Evolutionary conservation across 148 eudicot genomes (phyloP).

Genomic region (Simmondsia chinensis): DNA sequence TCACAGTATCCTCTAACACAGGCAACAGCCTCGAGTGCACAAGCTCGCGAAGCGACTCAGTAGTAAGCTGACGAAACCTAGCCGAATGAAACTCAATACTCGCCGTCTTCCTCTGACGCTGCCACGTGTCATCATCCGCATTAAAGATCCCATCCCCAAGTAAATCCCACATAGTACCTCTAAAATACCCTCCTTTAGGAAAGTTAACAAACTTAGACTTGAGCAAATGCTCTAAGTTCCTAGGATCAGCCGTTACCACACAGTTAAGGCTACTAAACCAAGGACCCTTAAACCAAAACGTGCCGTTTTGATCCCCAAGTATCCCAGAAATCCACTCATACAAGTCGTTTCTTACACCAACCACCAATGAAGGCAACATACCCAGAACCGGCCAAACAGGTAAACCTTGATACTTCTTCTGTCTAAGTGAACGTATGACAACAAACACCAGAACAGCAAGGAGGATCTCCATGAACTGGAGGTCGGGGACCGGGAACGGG

Average conservation of each 20-base stretch:
- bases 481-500: constrained; percentile 18
- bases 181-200: constrained; percentile 64
- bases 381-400: constrained; percentile 76
- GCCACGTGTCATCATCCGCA: constrained; percentile 74
- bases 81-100: constrained; percentile 83
- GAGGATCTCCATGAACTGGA: constrained; percentile 48
- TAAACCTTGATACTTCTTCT: constrained; percentile 42
- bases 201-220: constrained; percentile 53
- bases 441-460: constrained; percentile 45
- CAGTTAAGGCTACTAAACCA: constrained; percentile 67
- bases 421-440: constrained; percentile 42
- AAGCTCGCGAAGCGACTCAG: constrained; percentile 51
- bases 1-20: constrained; percentile 41
- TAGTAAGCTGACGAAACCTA: constrained; percentile 51
- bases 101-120: constrained; percentile 66
- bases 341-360: constrained; percentile 35
- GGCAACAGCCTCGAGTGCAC: constrained; percentile 61
- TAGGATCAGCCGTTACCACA: constrained; percentile 72
- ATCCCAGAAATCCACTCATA: constrained; percentile 61
- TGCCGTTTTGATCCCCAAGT: constrained; percentile 37
- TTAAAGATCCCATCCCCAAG: constrained; percentile 77
- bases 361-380: constrained; percentile 67
- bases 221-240: constrained; percentile 69
- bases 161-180: constrained; percentile 43
- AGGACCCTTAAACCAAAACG: constrained; percentile 62